phyloP scores from a whole-genome alignment of 768 basidiomycete species.

The Nidularia sp. region DNA sequence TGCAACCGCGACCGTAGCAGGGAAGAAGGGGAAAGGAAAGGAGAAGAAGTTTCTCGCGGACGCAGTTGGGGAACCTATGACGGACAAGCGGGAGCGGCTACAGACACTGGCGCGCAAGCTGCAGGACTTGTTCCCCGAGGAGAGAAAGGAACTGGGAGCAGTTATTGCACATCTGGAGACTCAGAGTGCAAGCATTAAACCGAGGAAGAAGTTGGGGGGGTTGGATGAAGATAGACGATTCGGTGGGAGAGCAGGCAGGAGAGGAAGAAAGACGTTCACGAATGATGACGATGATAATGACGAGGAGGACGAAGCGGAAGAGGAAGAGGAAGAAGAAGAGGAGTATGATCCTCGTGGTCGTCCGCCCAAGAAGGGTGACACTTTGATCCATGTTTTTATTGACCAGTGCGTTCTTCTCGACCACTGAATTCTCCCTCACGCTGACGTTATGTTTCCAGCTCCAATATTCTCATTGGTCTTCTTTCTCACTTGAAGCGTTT shows the following conservation, averaged over 20 bases:
- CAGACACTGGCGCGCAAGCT: slow-evolving; percentile 54
- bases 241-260: slow-evolving; percentile 11
- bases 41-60: slow-evolving; percentile 6
- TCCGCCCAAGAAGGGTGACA: slow-evolving; percentile 23
- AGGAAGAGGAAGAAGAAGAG: slow-evolving; percentile 17
- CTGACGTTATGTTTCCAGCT: slow-evolving; percentile 43
- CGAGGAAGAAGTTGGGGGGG: slow-evolving; percentile 4
- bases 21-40: slow-evolving; percentile 1
- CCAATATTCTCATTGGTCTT: slow-evolving; percentile 84
- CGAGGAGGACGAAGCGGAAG: background rate
- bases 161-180: slow-evolving; percentile 18
- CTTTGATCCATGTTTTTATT: slow-evolving; percentile 45
- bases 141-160: slow-evolving; percentile 23
- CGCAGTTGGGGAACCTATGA: slow-evolving; percentile 12
- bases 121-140: slow-evolving; percentile 52
- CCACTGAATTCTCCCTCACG: slow-evolving; percentile 4
- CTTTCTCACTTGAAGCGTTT: slow-evolving; percentile 64
- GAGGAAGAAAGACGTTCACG: slow-evolving; percentile 6
- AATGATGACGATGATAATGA: too few relatives aligned
- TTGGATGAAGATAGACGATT: too few relatives aligned
- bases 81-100: slow-evolving; percentile 33
- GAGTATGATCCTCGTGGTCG: slow-evolving; percentile 31
- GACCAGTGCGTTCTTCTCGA: slow-evolving; percentile 44
- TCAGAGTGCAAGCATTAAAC: slow-evolving; percentile 5
- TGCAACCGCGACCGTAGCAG: background rate